Evolutionary conservation across 768 basidiomycete species (phyloP).

Genomic region (Rhodosporidiobolus sp.): DNA sequence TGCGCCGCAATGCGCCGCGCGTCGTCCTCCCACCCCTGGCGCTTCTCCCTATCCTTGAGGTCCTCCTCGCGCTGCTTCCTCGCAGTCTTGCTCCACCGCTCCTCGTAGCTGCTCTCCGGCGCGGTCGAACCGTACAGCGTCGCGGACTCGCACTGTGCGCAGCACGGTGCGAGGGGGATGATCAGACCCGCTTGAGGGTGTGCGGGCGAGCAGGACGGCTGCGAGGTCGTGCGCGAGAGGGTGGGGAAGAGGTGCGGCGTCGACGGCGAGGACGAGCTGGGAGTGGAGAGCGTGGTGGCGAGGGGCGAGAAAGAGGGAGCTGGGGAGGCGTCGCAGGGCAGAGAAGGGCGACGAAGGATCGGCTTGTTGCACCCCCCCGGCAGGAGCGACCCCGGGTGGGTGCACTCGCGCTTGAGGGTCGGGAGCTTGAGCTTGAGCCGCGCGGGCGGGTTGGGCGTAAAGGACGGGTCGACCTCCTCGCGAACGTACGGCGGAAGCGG

Average conservation of each 20-base stretch:
- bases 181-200: not conserved
- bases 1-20: too few species aligned
- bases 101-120: too few species aligned
- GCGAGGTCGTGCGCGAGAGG: not conserved
- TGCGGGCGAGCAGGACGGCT: not conserved
- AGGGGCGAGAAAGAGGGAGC: not conserved
- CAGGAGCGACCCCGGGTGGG: not conserved
- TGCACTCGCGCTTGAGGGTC: conserved; percentile 1
- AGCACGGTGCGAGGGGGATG: conserved; percentile 13
- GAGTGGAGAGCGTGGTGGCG: not conserved
- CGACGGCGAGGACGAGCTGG: not conserved
- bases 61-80: too few species aligned
- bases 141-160: not conserved
- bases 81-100: too few species aligned
- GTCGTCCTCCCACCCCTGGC: too few species aligned
- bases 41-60: too few species aligned
- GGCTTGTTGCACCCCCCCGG: not conserved
- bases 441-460: conserved; percentile 1
- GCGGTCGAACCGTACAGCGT: conserved; percentile 5
- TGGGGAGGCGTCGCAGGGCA: not conserved
- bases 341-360: not conserved
- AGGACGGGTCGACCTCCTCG: not conserved
- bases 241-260: not conserved
- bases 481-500: not conserved
- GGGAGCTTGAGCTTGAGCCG: conserved; percentile 6